Base-by-base conservation (phyloP, 495 filamentous ascomycete species). In the Amniculicola lignicola region DNA sequence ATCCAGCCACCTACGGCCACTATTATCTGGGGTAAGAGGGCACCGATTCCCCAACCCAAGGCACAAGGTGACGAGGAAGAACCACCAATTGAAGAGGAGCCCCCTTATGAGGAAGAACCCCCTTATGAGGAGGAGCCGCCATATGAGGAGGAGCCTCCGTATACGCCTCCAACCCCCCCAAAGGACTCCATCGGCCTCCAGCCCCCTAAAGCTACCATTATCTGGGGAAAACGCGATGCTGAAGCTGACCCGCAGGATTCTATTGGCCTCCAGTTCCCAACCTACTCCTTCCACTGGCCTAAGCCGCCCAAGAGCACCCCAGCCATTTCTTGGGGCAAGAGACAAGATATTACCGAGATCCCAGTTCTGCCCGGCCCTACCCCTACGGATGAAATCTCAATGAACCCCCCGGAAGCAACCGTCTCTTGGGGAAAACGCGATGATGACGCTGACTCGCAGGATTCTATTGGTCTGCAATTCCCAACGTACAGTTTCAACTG, bases 151-250 rank as follows among this genome's bases (percentile, higher is more conserved):
- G n/a, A n/a, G n/a, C 42, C 33, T 29, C 35, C 31, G 2, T 48
- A 39, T n/a, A 15, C 39, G 11, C 27, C 31, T 45, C 55, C 55
- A 3, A 36, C 22, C 2, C 46, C 46, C 19, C 24, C 45, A 2
- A 27, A 31, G 10, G 39, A 42, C 46, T 16, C 10, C 4, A 49
- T 49, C 36, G 36, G 44, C 12, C 19, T 57, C 15, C 15, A 24
- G n/a, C 31, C 46, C 4, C 54, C 54, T 14, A 16, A 43, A 27
- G 18, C 21, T 15, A 51, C 36, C 19, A 46, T 59, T 24, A 59
- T 21, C 21, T 60, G 56, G 56, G 46, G 40, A 14, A 56, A 56
- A 28, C 5, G 50, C 6, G 4, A 54, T 12, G 22, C 4, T 33
- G 37, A 49, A 12, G 46, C 18, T 31, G 44, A 50, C 21, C 43